Percentiles rank a stretch among this genome's conserved stretches.
Evolutionary conservation across 2,329 filamentous ascomycete genomes (phyloP).

Genomic region (Epichloe typhina): DNA sequence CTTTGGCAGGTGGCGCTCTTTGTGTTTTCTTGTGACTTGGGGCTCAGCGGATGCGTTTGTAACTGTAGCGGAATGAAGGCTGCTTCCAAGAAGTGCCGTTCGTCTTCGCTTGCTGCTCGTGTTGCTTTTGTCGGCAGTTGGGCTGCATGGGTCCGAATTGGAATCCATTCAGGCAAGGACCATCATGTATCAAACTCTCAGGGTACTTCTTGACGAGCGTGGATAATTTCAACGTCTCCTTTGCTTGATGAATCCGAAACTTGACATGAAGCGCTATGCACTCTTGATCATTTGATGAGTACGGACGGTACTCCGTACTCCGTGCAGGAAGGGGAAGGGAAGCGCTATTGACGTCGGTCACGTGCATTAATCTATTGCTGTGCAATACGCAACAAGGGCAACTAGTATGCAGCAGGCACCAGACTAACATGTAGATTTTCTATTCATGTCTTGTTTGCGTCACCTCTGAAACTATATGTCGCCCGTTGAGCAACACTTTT

Average conservation of each 20-base stretch:
- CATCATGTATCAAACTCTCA: not conserved
- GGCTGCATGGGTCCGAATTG: not conserved
- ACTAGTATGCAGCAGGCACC: too few species aligned
- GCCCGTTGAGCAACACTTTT: not conserved
- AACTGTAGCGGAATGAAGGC: not conserved
- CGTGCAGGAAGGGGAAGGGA: too few species aligned
- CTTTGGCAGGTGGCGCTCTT: not conserved
- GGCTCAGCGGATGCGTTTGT: not conserved
- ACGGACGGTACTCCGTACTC: too few species aligned
- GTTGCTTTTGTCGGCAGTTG: not conserved
- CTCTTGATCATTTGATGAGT: too few species aligned
- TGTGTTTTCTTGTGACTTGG: not conserved
- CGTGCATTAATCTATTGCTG: too few species aligned
- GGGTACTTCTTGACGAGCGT: not conserved
- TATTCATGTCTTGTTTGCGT: too few species aligned
- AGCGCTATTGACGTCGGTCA: too few species aligned
- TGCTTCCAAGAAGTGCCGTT: not conserved
- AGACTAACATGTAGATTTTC: too few species aligned
- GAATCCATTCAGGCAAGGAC: not conserved
- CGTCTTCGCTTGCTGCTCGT: conserved; percentile 1
- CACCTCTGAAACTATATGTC: too few species aligned
- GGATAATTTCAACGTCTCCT: not conserved
- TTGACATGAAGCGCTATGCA: too few species aligned
- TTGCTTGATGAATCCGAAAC: not conserved
- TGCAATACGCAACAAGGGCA: too few species aligned